Conservation (phyloP, 192 early-diverging fungal species). For the Geosiphon pyriformis region DNA sequence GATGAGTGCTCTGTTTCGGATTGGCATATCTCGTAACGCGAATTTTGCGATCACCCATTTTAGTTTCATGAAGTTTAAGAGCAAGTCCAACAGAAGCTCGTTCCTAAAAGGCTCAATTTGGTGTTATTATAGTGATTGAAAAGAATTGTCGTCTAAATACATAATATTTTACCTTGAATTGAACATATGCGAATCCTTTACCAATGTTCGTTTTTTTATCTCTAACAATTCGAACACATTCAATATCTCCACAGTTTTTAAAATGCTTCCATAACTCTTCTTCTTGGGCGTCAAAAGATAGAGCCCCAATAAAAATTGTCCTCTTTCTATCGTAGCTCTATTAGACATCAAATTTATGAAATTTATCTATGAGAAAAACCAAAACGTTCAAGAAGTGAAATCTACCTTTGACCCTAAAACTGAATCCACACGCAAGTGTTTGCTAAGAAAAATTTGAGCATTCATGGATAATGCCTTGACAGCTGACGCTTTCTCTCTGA, state of each 20-base stretch:
- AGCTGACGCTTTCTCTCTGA: constrained; percentile 50
- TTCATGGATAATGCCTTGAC: constrained; percentile 66
- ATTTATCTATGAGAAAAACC: no score
- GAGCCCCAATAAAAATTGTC: constrained; percentile 68
- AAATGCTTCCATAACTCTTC: constrained; percentile 70
- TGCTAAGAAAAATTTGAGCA: constrained; percentile 74
- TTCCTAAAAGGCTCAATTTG: constrained; percentile 38
- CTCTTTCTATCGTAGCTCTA: constrained; percentile 69
- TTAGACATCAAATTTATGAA: no score
- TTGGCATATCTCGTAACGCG: constrained; percentile 50
- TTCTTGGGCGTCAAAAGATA: constrained; percentile 68
- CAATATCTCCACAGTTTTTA: constrained; percentile 61
- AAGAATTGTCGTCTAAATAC: neutral
- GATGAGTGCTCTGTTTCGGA: constrained; percentile 18
- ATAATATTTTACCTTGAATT: constrained; percentile 50
- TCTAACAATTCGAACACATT: constrained; percentile 79
- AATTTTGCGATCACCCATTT: constrained; percentile 59
- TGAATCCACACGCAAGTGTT: constrained; percentile 84
- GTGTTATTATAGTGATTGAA: neutral
- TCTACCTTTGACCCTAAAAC: constrained; percentile 44
- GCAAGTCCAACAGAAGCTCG: constrained; percentile 70
- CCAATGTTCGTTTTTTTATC: constrained; percentile 82
- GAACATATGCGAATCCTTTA: constrained; percentile 92
- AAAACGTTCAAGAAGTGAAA: no score
- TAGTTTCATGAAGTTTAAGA: constrained; percentile 68